Evolutionary conservation across 805 yeast species (phyloP), one percentile per base, ranked within the genome.

Genomic region (Candida krabiensis): DNA sequence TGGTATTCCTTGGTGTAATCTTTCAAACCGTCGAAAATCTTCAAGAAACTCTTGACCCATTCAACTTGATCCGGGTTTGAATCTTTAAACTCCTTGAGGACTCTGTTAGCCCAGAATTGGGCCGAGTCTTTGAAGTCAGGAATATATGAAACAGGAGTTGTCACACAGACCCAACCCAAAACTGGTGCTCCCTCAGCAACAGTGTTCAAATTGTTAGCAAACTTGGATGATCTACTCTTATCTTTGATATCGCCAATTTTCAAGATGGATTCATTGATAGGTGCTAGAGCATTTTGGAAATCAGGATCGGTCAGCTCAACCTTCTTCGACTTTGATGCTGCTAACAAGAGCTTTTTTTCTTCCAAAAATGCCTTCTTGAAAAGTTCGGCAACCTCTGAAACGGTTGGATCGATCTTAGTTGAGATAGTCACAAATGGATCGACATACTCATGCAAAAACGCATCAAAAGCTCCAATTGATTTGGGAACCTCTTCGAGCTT

Each of bases 51-150:
- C 45, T 80, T 79, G 27, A 84, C 96, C 98, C 98, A 93, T 40
- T 83, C 84, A 18, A 75, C 81, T 33, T 86, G 86, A 38, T 67
- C 68, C 27, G 76, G 70, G 50, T 85, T 89, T 33, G 75, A 66
- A 14, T 83, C 95, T 63, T 77, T 88, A 67, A 67, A 80, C 44
- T 88, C 96, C 64, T 90, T 90, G 60, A 90, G 65, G 29, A 91
- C 83, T 52, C 96, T 78, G 66, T 93, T 90, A 9, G 95, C 77
- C 89, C 97, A 93, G 66, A 93, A 93, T 60, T 84, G 91, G 24
- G 96, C 86, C 15, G 95, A 79, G 56, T 93, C 99, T 58, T 83
- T 86, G 65, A 81, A 86, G 48, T 90, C 96, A 3, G 84, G 77
- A 40, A 93, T 75, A 47, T 72, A 76, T 0, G 87, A 77, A 12